A percentile compares a stretch with the other conserved stretches of the same genome.
Evolutionary conservation across 1,139 yeast species (phyloP).

Genomic region (Suhomyces kunorum): DNA sequence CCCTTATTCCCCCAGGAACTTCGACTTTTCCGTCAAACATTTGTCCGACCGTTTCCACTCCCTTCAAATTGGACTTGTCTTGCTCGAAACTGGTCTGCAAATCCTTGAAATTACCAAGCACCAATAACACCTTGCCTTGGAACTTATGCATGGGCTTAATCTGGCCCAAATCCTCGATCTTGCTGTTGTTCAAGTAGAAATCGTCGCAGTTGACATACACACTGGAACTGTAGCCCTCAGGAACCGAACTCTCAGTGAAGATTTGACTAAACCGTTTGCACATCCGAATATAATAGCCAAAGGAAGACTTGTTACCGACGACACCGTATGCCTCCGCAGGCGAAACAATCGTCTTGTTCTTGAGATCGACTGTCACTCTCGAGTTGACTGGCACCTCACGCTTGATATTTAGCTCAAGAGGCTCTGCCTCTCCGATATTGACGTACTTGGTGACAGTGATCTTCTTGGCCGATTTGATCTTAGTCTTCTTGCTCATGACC

Average conservation of each 20-base stretch:
- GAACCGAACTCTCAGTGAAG: slow-evolving; percentile 66
- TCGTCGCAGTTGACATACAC: slow-evolving; percentile 69
- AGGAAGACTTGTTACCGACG: slow-evolving; percentile 58
- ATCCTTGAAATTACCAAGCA: slow-evolving; percentile 67
- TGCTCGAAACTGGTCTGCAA: slow-evolving; percentile 50
- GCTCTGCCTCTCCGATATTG: slow-evolving; percentile 64
- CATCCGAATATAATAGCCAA: slow-evolving; percentile 76
- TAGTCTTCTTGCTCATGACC: slow-evolving; percentile 34
- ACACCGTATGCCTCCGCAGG: slow-evolving; percentile 71
- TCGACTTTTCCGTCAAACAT: slow-evolving; percentile 67
- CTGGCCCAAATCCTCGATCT: slow-evolving; percentile 16
- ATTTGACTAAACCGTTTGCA: slow-evolving; percentile 61
- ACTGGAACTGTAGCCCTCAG: slow-evolving; percentile 69
- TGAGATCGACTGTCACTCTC: slow-evolving; percentile 76
- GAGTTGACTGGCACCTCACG: slow-evolving; percentile 75
- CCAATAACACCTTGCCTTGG: slow-evolving; percentile 45
- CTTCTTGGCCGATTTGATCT: slow-evolving; percentile 49
- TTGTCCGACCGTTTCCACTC: slow-evolving; percentile 54
- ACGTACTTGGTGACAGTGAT: slow-evolving; percentile 67
- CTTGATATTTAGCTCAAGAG: slow-evolving; percentile 53
- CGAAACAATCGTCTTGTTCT: slow-evolving; percentile 63
- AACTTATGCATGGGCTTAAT: slow-evolving; percentile 16
- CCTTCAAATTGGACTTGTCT: slow-evolving; percentile 51
- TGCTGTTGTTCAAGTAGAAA: slow-evolving; percentile 40
- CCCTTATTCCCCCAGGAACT: slow-evolving; percentile 57